Base-by-base conservation (phyloP, 192 early-diverging fungal species). In the Mycoemilia scoparia region DNA sequence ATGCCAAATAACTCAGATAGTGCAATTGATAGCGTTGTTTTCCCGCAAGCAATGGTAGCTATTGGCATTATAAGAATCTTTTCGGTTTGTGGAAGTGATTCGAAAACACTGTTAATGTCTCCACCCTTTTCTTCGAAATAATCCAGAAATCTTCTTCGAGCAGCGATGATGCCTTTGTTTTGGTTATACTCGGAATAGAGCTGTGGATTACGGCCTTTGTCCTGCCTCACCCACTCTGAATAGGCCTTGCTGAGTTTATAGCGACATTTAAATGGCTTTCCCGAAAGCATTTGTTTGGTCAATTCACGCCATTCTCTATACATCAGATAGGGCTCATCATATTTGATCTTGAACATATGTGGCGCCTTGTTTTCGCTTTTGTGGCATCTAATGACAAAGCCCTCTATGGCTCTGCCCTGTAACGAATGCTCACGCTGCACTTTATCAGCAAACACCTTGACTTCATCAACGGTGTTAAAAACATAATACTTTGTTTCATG, bases 301-400 rank as follows among this genome's bases (percentile, higher is more conserved):
- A 89, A 44, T 43, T 95, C 89, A n/a, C 92, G 69, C 83, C 90
- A 97, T 35, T 97, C 92, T 16, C 87, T 71, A 60, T 81, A 97
- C 73, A 89, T 77, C 21, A 95, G 49, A 32, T 97, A 97, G 0
- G 85, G 82, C 48, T 84, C 77, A 32, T 97, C 86, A 47, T 81
- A 90, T 47, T 96, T 96, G 60, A 91, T 68, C 64, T 97, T 97
- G 68, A 87, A 92, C 43, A 81, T 73, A 23, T 50, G 34, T 4
- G 64, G 56, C 17, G 43, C 43, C 1, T 52, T 36, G 0, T 28
- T 33, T 1, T 11, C 40, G 22, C 43, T 38, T 14, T 26, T 21
- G 29, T 50, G 60, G 46, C 82, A 87, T 20, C 92, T 69, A 12
- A 97, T 69, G 4, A 97, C 92, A 46, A 86, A 87, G 9, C 92